A percentile compares a stretch with the other conserved stretches of the same genome.
These are phyloP conservation scores for Phytomonas sp. DNA, from an alignment of 208 protist genomes.

Conservation along the genomic window DNA sequence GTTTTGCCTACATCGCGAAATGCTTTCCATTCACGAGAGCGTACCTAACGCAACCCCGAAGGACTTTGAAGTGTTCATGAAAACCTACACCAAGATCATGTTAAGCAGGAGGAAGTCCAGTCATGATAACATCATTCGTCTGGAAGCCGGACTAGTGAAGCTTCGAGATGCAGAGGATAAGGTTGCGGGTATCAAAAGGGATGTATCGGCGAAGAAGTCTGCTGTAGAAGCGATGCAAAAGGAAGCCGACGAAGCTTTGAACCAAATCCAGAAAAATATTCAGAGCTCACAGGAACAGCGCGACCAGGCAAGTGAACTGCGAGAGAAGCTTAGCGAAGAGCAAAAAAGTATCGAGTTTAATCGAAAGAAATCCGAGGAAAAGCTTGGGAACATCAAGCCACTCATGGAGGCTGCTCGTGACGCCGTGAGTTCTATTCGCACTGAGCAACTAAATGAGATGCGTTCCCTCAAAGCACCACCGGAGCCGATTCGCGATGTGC, in stretches of 20 bases:
- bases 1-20: slow-evolving; percentile 76
- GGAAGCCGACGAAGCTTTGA: slow-evolving; percentile 90
- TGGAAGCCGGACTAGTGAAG: slow-evolving; percentile 90
- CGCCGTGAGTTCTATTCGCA: slow-evolving; percentile 91
- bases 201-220: slow-evolving; percentile 84
- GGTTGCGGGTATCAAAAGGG: slow-evolving; percentile 86
- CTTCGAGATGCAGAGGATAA: slow-evolving; percentile 90
- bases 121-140: slow-evolving; percentile 62
- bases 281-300: slow-evolving; percentile 89
- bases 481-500: slow-evolving; percentile 92
- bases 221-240: slow-evolving; percentile 91
- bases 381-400: slow-evolving; percentile 91
- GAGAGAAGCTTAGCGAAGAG: slow-evolving; percentile 84
- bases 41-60: slow-evolving; percentile 55
- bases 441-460: slow-evolving; percentile 94
- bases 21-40: slow-evolving; percentile 79
- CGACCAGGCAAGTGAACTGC: slow-evolving; percentile 80
- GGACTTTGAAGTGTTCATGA: slow-evolving; percentile 78
- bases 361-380: slow-evolving; percentile 83
- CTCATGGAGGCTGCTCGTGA: slow-evolving; percentile 91
- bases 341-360: slow-evolving; percentile 75
- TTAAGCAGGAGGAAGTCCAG: slow-evolving; percentile 64
- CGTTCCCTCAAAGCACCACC: slow-evolving; percentile 91
- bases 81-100: slow-evolving; percentile 78
- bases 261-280: slow-evolving; percentile 94